Base-by-base conservation (phyloP, 441 rosid genomes). In the Populus hybrid region DNA sequence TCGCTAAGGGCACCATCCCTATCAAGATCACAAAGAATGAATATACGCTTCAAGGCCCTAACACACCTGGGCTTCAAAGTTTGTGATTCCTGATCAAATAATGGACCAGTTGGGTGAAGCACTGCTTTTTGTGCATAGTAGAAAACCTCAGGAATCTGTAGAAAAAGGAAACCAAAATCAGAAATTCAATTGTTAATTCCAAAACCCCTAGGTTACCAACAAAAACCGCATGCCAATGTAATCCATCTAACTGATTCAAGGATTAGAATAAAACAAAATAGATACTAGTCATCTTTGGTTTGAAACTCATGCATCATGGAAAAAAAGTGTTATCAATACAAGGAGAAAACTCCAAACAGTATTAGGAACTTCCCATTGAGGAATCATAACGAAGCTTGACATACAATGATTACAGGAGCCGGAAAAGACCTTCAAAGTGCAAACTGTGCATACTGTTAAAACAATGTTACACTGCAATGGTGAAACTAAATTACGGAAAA, bases 71-170 rank as follows among this genome's bases (percentile, higher is more conserved):
- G 93, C 86, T 88, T 93, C 84, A 93, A 11, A 76, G 89, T 86
- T 75, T 86, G 92, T 26, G 93, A 79, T 85, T 93, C 94, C 81
- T 86, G 92, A 83, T 95, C 97, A 91, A 88, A 90, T 40, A 95
- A 78, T 34, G 94, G 98, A 50, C 84, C 87, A 1, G 92, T 84
- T 2, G 98, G 98, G 80, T 95, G 88, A 73, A 88, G 88, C 38
- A 90, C 98, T 34, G 98, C 94, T 74, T 89, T 88, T 81, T 90
- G 97, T 1, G 98, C 98, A 79, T 90, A 87, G 83, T 85, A 85
- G 82, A 93, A 87, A 78, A 93, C 92, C 76, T 88, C 85, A 9
- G 85, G 86, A 42, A 91, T 90, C 98, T 94, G 87, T 28, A 68
- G 61, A 67, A 34, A 70, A 42, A 34, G 53, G 67, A 70, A 69